Base-by-base conservation (phyloP, 441 rosid species). In the Brassica hybrid region DNA sequence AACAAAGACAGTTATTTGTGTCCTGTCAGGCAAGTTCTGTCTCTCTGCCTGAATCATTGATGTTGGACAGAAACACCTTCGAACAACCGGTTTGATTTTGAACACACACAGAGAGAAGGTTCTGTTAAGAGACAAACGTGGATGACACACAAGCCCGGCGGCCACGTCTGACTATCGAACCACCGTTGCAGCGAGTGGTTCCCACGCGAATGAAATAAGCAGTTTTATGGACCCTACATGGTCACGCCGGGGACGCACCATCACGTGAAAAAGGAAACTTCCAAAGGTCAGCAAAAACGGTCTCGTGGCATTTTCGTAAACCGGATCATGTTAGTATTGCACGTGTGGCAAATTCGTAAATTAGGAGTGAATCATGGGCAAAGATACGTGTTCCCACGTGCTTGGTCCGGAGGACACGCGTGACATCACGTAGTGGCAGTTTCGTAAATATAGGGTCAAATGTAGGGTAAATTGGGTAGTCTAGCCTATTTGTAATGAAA, bases 231-330 rank as follows among this genome's bases (percentile, higher is more conserved):
- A 30, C 16, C 78, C 82, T 43, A 74, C 82, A 74, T 1, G 67
- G 78, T 69, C 82, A 74, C 79, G 75, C 78, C 67, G 56, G 68
- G 69, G 34, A 30, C 34, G 45, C 45, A 74, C 62, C 74, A 43
- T 74, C 79, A 79, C 79, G 82, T 74, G 79, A 45, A 72, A 79
- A 41, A 69, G 63, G 81, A 69, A 69, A 65, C 82, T 64, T 74
- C 79, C 68, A 69, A 63, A n/a, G 48, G 72, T 74, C 79, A 74
- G 72, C 56, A 2, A 67, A 74, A 79, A 79, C 75, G 72, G 79
- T 45, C 1, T 64, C 27, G 45, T 79, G 76, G 72, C 36, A 48
- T 14, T 69, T 18, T 32, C 54, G 78, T n/a, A 0, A 1, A 30
- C 34, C 34, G 34, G 34, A 30, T 30, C 34, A 6, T 7, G 34